Evolutionary conservation across 208 protist species (phyloP).

Genomic region (Novymonas esmeraldas): DNA sequence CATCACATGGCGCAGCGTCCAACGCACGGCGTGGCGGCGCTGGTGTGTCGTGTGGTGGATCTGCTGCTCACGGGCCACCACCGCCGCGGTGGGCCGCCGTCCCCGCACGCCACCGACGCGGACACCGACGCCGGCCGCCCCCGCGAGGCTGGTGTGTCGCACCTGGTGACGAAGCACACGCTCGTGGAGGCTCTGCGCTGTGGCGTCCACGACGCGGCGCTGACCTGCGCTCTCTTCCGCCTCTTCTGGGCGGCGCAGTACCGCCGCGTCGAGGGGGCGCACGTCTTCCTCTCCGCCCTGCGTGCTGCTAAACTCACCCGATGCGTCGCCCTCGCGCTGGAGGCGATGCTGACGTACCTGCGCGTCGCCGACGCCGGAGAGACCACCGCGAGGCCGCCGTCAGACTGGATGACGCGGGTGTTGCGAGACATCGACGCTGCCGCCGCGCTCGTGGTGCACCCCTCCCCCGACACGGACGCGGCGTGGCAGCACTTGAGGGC

Average conservation of each 20-base stretch:
- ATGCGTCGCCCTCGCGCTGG: slow-evolving; percentile 41
- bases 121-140: background rate
- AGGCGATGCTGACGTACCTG: slow-evolving; percentile 58
- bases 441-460: background rate
- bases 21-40: slow-evolving; percentile 10
- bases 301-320: slow-evolving; percentile 38
- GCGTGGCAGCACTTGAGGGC: slow-evolving; percentile 2
- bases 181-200: slow-evolving; percentile 61
- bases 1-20: background rate
- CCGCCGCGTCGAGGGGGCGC: slow-evolving; percentile 51
- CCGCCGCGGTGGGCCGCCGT: background rate
- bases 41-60: slow-evolving; percentile 28
- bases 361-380: slow-evolving; percentile 18
- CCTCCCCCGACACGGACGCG: background rate
- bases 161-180: slow-evolving; percentile 47
- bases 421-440: background rate
- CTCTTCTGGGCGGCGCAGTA: slow-evolving; percentile 64
- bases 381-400: background rate
- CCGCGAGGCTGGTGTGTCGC: slow-evolving; percentile 12
- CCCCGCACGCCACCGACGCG: slow-evolving; percentile 1
- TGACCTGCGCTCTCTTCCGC: slow-evolving; percentile 43
- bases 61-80: slow-evolving; percentile 14
- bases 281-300: slow-evolving; percentile 73
- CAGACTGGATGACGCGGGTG: slow-evolving; percentile 15
- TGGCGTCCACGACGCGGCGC: slow-evolving; percentile 37